Base-by-base conservation (phyloP, 257 asterid species). In the Apocynum venetum region DNA sequence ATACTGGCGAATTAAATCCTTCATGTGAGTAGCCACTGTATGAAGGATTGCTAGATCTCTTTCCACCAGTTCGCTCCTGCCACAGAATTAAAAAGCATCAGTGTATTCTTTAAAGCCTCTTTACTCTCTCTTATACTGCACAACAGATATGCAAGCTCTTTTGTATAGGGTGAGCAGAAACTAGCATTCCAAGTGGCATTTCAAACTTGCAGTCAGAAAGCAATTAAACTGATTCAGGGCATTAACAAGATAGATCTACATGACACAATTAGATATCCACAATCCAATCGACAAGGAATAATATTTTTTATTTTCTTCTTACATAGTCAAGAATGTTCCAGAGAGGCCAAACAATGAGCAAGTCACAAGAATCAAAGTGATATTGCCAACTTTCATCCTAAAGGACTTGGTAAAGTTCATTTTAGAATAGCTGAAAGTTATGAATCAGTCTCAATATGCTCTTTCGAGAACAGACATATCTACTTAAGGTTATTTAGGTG, bases 21-120 rank as follows among this genome's bases (percentile, higher is more conserved):
- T 89, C 97, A 66, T 86, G 86, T 46, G 90, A 72, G 75, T 77
- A 81, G 75, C 79, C 78, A 52, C 84, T 76, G 71, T 63, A 67
- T 63, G 85, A 84, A 80, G 82, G 80, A 80, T 67, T 83, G 75
- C 83, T 85, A 70, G 83, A 89, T 91, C 87, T 88, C 81, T 88
- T 88, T 85, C 92, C 96, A 78, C 94, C 87, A 46, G 91, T 60
- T 77, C 80, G 85, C 81, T 89, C 99, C 98, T 95, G 91, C 71
- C 87, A 86, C 51, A 83, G 78, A 43, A 48, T 17, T n/a, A 38
- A 79, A 60, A 40, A 77, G 19, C 53, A 35, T 38, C 40, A 66
- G 31, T 2, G 17, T 80, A 20, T 71, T 55, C n/a, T 76, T 65
- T 9, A 47, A 46, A 52, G 53, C 78, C 74, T 72, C 31, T 72